These are phyloP conservation scores for Terfezia claveryi DNA, from an alignment of 495 filamentous ascomycete species.

Conservation along the genomic window DNA sequence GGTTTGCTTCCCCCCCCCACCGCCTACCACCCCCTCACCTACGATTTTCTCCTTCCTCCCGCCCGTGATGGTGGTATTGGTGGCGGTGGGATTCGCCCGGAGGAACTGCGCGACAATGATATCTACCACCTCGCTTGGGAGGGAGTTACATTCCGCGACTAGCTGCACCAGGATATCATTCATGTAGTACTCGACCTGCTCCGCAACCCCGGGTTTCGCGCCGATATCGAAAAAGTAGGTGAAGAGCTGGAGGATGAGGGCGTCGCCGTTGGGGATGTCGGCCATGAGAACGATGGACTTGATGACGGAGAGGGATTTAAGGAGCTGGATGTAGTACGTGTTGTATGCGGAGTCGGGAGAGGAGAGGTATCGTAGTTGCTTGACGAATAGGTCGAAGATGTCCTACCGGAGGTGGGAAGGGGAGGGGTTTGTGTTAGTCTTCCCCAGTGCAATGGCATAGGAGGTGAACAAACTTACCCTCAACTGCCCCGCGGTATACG, in stretches of 20 bases:
- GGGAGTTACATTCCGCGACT: constrained; percentile 62
- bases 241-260: constrained; percentile 59
- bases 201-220: constrained; percentile 45
- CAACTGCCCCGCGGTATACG: constrained; percentile 70
- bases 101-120: constrained; percentile 89
- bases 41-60: constrained; percentile 33
- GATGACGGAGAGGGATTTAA: constrained; percentile 70
- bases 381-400: constrained; percentile 76
- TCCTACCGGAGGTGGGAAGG: constrained; percentile 33
- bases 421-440: no score
- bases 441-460: neutral
- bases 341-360: constrained; percentile 84
- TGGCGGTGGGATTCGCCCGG: constrained; percentile 44
- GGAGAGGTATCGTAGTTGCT: constrained; percentile 57
- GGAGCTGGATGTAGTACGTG: constrained; percentile 69
- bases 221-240: constrained; percentile 67
- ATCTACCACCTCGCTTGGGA: constrained; percentile 71
- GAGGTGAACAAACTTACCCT: constrained; percentile 36
- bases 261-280: constrained; percentile 63
- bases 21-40: constrained; percentile 19
- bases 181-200: constrained; percentile 85
- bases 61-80: constrained; percentile 21
- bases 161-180: constrained; percentile 60
- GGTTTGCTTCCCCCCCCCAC: constrained; percentile 36
- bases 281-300: constrained; percentile 87